Evolutionary conservation across 495 filamentous ascomycete species (phyloP), one percentile per base, ranked within the genome.

Genomic region (Neurospora sp.): DNA sequence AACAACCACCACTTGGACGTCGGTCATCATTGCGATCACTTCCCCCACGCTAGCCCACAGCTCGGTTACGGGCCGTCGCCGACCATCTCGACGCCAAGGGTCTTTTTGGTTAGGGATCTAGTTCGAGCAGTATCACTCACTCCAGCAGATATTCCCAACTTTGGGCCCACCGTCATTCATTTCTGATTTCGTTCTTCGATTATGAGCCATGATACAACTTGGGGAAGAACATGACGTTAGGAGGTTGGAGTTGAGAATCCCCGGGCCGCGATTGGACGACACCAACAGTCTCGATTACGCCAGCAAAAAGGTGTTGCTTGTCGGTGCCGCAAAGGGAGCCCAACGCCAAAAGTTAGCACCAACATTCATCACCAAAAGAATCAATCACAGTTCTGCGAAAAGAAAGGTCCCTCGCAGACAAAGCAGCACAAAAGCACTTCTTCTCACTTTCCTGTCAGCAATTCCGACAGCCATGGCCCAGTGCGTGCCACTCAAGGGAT

Each of bases 401-500:
- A 71, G 71, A 39, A 75, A 71, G 59, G 47, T 68, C 41, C 68
- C 71, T 65, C 61, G 59, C 37, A 44, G 41, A 18, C 75, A 68
- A 16, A 68, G 39, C 5, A 74, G 59, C 65, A 71, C 74, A 27
- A 73, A 70, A 37, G 68, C 41, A 6, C 44, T 74, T 31, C 31
- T 78, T 45, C 53, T 78, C 39, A 73, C 75, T 40, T 68, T 77
- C 6, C 68, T 80, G 22, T 73, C 77, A 16, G 69, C 77, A 8
- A 35, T 75, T 14, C 74, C 77, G 12, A 41, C 74, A 20, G 77
- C 78, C 69, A 81, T 81, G 80, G 75, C 80, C 0, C 71, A 73
- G n/a, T 99, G 96, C 78, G 89, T 99, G 71, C 88, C 95, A 22
- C 88, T 99, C 38, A 82, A 87, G 59, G 90, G 86, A 47, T 98